Percentiles rank a stretch among this genome's conserved stretches.
These are phyloP conservation scores for Rhododendron molle DNA, from an alignment of 148 eudicot species.

Conservation along the genomic window DNA sequence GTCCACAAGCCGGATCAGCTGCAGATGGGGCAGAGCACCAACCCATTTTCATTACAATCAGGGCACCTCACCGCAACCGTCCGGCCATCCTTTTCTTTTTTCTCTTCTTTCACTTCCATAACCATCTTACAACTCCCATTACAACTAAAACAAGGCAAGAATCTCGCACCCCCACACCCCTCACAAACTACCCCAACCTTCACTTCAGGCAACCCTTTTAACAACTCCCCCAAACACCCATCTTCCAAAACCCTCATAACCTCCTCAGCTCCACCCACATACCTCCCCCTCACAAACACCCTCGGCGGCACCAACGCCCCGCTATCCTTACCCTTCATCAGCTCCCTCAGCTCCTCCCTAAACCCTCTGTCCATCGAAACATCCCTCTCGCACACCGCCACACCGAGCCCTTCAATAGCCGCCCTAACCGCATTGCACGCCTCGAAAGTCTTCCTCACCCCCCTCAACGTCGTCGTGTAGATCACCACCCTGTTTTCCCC, in stretches of 20 bases:
- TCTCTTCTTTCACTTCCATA: constrained; percentile 26
- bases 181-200: constrained; percentile 52
- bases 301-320: constrained; percentile 45
- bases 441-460: constrained; percentile 70
- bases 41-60: constrained; percentile 91
- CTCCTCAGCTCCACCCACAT: constrained; percentile 67
- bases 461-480: constrained; percentile 70
- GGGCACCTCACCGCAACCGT: constrained; percentile 47
- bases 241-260: constrained; percentile 62
- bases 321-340: constrained; percentile 40
- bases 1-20: constrained; percentile 30
- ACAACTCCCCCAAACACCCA: constrained; percentile 44
- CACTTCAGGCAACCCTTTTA: constrained; percentile 48
- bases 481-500: constrained; percentile 59
- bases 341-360: constrained; percentile 51
- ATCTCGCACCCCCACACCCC: constrained; percentile 70
- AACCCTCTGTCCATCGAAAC: constrained; percentile 83
- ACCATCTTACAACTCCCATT: constrained; percentile 83
- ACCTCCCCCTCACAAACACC: constrained; percentile 70
- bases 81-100: constrained; percentile 7
- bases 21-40: constrained; percentile 83
- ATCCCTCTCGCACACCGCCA: constrained; percentile 63
- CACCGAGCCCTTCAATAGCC: constrained; percentile 41
- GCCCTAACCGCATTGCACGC: constrained; percentile 66
- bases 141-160: constrained; percentile 76